These are phyloP conservation scores for Populus euphratica DNA, from an alignment of 345 rosid genomes.

Conservation along the genomic window DNA sequence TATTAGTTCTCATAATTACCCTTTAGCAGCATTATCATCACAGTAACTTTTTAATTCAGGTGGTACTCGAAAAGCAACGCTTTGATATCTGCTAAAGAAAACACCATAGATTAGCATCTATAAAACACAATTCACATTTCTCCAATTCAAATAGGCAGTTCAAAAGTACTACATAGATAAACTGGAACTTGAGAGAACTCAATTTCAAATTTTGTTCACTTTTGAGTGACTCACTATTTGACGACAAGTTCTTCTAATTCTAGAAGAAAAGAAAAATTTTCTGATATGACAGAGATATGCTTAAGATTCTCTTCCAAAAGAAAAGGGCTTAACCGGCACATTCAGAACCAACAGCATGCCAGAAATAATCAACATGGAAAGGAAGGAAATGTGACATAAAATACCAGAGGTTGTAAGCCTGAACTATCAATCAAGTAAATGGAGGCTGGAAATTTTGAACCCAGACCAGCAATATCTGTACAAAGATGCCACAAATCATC, in stretches of 20 bases:
- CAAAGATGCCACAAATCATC: not conserved
- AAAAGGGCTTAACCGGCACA: not conserved
- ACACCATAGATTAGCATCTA: constrained; percentile 10
- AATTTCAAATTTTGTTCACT: not conserved
- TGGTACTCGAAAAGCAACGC: constrained; percentile 85
- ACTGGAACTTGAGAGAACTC: not conserved
- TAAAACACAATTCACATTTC: not conserved
- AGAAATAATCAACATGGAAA: not conserved
- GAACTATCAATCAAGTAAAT: not conserved
- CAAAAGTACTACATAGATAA: not conserved
- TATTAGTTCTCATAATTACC: constrained; percentile 34
- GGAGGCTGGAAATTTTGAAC: not conserved
- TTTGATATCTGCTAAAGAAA: constrained; percentile 64
- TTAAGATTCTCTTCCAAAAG: constrained; percentile 2
- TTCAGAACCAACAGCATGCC: not conserved
- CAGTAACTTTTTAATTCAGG: constrained; percentile 57
- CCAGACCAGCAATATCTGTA: too few relatives aligned
- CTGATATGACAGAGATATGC: not conserved
- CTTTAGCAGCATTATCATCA: constrained; percentile 43
- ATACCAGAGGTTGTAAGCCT: not conserved
- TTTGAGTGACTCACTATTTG: not conserved
- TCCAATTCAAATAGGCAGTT: not conserved
- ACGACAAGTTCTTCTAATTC: not conserved
- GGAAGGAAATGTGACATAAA: not conserved
- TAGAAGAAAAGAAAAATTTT: not conserved